Evolutionary conservation across 257 asterid genomes (phyloP), one percentile per base, ranked within the genome.

Genomic region (Lavandula angustifolia): DNA sequence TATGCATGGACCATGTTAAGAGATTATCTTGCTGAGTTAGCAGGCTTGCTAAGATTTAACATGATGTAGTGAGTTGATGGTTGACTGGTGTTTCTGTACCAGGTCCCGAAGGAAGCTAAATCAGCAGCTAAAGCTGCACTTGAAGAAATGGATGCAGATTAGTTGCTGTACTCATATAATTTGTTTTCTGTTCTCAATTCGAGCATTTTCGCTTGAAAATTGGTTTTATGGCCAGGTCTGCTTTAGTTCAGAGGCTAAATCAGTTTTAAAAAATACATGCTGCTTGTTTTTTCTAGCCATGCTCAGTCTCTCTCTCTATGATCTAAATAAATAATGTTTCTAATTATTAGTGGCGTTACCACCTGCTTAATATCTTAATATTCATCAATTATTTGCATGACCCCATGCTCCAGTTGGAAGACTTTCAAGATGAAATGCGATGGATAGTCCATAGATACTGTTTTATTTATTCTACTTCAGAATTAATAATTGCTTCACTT

Each of bases 91-190:
- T n/a, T n/a, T n/a, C 27, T 22, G 43, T 29, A 60, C 9, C 67
- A 87, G 95, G 90, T 87, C 63, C 95, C 95, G 87, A 83, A 87
- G 73, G 92, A 81, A 81, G 95, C 90, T 67, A 87, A 85, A 77
- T 63, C 75, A 42, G 95, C 90, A 22, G 95, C 95, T 31, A 85
- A 83, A 78, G 90, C 85, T 4, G 95, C 95, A 22, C 89, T 87
- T 3, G 95, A 87, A 75, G 95, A 87, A 74, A 87, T 87, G 92
- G 94, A 87, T 76, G 92, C 95, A 2, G 92, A 84, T 75, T 87
- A 79, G 41, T n/a, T n/a, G n/a, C n/a, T n/a, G n/a, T n/a, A n/a
- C n/a, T n/a, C n/a, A n/a, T n/a, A n/a, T n/a, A n/a, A n/a, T n/a
- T n/a, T n/a, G n/a, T n/a, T n/a, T n/a, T n/a, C n/a, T n/a, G n/a